Conservation (phyloP, 2,329 filamentous ascomycete species). For the Pseudophaeomoniella oleicola region DNA sequence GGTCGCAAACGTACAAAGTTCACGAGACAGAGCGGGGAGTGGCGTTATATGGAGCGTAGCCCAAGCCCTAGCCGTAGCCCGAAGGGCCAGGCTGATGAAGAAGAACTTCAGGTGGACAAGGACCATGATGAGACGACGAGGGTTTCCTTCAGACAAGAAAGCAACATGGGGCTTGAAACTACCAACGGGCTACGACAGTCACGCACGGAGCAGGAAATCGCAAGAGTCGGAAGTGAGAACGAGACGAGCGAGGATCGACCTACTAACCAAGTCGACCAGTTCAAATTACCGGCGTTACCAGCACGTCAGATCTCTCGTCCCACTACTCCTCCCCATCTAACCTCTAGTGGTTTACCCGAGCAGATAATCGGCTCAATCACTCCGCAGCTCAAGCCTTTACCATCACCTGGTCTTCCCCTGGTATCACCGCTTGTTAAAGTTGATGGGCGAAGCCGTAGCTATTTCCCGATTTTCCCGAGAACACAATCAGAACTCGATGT, state of each 20-base stretch:
- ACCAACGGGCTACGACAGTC: neutral
- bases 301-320: neutral
- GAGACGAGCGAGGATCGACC: neutral
- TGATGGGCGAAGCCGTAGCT: conserved; percentile 13
- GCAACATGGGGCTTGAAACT: neutral
- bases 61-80: conserved; percentile 62
- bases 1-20: conserved; percentile 59
- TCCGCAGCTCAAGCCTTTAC: conserved; percentile 22
- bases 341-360: neutral
- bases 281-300: neutral
- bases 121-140: no score
- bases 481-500: conserved; percentile 9
- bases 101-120: neutral
- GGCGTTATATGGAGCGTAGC: conserved; percentile 60
- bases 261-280: neutral
- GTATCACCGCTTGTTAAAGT: conserved; percentile 22
- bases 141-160: no score
- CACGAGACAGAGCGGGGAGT: conserved; percentile 50
- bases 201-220: neutral
- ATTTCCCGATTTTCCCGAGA: conserved; percentile 15
- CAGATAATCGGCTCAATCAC: conserved; percentile 14
- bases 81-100: conserved; percentile 19
- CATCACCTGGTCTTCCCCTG: conserved; percentile 23
- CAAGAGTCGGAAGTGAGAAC: neutral
- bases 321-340: neutral